A percentile compares a stretch with the other conserved stretches of the same genome.
These are phyloP conservation scores for Cryptosporidium ubiquitum DNA, from an alignment of 169 alveolate genomes.

Conservation along the genomic window DNA sequence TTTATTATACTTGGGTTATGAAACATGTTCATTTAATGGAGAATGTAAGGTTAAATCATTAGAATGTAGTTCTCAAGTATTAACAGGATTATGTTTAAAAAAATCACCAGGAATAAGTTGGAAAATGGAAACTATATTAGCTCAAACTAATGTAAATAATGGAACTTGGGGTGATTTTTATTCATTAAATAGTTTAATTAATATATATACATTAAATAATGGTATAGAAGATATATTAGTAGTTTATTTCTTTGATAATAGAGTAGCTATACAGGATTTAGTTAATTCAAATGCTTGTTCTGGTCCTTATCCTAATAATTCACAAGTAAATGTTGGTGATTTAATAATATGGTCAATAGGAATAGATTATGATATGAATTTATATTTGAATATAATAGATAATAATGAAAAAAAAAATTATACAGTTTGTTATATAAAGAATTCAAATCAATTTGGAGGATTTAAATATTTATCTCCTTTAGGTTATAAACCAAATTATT, in stretches of 20 bases:
- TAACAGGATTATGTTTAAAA: neutral
- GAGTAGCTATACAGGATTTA: slow-evolving; percentile 15
- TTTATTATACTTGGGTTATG: slow-evolving; percentile 6
- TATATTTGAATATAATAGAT: slow-evolving; percentile 38
- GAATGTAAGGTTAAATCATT: slow-evolving; percentile 12
- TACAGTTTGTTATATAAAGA: slow-evolving; percentile 35
- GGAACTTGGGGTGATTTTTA: slow-evolving; percentile 51
- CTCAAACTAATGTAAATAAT: slow-evolving; percentile 49
- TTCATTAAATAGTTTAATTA: neutral
- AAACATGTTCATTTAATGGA: slow-evolving; percentile 21
- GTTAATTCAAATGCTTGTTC: slow-evolving; percentile 20
- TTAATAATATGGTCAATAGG: slow-evolving; percentile 17
- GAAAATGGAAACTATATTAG: neutral
- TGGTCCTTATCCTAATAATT: slow-evolving; percentile 52
- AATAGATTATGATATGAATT: neutral
- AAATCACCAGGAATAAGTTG: slow-evolving; percentile 28
- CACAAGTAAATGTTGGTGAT: neutral
- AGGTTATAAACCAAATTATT: slow-evolving; percentile 36
- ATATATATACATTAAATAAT: slow-evolving; percentile 9
- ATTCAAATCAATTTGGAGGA: slow-evolving; percentile 21
- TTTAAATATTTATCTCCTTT: slow-evolving; percentile 39
- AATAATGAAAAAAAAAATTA: neutral
- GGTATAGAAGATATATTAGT: neutral
- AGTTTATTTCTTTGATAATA: slow-evolving; percentile 29
- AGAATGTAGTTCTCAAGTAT: slow-evolving; percentile 38